Evolutionary conservation across 129 eudicot species (phyloP), one percentile per base, ranked within the genome.

Genomic region (Smallanthus sonchifolius): DNA sequence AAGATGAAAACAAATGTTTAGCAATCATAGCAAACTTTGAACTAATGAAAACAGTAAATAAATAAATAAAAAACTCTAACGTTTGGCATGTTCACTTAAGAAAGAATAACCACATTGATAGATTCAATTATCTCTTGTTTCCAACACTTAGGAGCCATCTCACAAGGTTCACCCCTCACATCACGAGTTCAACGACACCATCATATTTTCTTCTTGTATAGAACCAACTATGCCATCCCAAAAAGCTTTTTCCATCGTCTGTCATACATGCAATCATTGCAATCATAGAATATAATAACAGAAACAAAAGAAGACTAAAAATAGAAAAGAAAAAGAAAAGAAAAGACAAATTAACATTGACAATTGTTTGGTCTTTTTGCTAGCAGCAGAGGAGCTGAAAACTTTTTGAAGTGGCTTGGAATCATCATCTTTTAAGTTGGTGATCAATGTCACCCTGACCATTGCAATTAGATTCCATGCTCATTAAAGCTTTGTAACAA

Each of bases 111-210:
- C 73, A 95, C 63, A 77, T 95, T 96, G 44, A 95, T 88, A 35
- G 91, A 73, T 83, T 87, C 96, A 59, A 37, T 52, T 55, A 95
- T 95, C 60, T 95, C 97, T 76, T 82, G 88, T 65, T 83, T 90
- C 98, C 98, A 94, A 72, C 86, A 88, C 70, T 79, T 82, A 54
- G 99, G 99, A 66, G 97, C 92, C 86, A 95, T 83, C 36, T 84
- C 87, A 79, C 90, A 87, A n/a, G 91, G 84, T 76, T 88, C 97
- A 79, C 88, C 92, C 54, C 96, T 87, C 81, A 91, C 83, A 84
- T 84, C 90, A 83, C 81, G 16, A 95, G 73, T 69, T 87, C 96
- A 71, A 91, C 84, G 35, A 91, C 81, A 52, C 87, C 87, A 82
- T 80, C 79, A 75, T 79, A 95, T 43, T 87, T 79, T 85, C 88